Percentiles rank a stretch among this genome's conserved stretches.
Evolutionary conservation across 2,329 filamentous ascomycete genomes (phyloP).

Genomic region (Colletotrichum graminicola): DNA sequence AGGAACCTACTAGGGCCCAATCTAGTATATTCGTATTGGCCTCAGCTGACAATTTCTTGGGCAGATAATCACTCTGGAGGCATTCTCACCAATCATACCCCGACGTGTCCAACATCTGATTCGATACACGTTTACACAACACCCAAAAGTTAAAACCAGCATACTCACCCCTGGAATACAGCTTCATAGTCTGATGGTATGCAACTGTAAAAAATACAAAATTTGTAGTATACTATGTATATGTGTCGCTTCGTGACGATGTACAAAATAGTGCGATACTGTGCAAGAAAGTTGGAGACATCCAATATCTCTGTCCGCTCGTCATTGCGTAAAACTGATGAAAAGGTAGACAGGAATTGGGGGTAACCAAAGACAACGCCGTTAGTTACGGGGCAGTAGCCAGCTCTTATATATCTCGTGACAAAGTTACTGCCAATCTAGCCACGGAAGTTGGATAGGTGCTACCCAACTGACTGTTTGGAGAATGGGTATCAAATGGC

Average conservation of each 20-base stretch:
- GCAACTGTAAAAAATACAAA: not conserved
- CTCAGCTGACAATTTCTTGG: not conserved
- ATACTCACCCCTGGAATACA: not conserved
- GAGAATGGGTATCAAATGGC: no score
- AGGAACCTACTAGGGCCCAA: not conserved
- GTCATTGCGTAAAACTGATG: not conserved
- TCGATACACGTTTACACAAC: conserved; percentile 20
- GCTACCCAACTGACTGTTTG: not conserved
- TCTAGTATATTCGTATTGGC: not conserved
- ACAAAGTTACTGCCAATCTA: not conserved
- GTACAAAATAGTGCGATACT: not conserved
- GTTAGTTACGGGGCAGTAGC: no score
- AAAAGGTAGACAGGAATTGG: no score
- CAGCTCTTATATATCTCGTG: no score
- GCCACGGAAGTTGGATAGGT: not conserved
- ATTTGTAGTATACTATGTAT: not conserved
- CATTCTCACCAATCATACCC: conserved; percentile 14
- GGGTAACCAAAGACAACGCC: no score
- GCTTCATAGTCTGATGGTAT: no score
- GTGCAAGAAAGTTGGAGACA: not conserved
- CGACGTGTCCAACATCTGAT: conserved; percentile 26
- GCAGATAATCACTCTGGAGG: not conserved
- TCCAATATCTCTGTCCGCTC: not conserved
- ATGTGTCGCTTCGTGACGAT: not conserved
- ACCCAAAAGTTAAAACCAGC: not conserved